Evolutionary conservation across 1,284 basidiomycete species (phyloP).

Genomic region (Irpex sp.): DNA sequence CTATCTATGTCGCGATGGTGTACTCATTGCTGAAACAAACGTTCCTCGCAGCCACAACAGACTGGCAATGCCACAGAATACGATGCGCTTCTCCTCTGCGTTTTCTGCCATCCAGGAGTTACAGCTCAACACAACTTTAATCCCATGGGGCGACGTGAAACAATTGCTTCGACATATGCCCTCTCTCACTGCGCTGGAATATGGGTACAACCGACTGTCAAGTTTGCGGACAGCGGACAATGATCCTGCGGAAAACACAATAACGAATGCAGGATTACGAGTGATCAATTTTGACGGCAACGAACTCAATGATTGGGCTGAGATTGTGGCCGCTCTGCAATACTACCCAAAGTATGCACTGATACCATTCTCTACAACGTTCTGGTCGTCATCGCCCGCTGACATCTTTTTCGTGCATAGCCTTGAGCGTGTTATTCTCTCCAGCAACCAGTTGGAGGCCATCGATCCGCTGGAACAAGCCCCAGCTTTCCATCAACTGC

Average conservation of each 20-base stretch:
- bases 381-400: conserved; percentile 8
- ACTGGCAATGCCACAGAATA: conserved; percentile 33
- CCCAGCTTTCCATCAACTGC: conserved; percentile 26
- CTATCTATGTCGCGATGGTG: not conserved
- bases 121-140: conserved; percentile 72
- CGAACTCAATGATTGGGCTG: conserved; percentile 55
- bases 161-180: conserved; percentile 55
- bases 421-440: conserved; percentile 65
- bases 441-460: conserved; percentile 58
- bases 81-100: conserved; percentile 32
- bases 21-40: conserved; percentile 12
- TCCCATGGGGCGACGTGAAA: conserved; percentile 69
- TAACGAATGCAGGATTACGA: conserved; percentile 31
- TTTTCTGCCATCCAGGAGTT: conserved; percentile 64
- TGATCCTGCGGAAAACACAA: conserved; percentile 2
- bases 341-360: conserved; percentile 48
- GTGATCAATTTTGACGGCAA: conserved; percentile 80
- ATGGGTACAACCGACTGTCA: conserved; percentile 72
- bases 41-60: conserved; percentile 52
- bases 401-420: conserved; percentile 28
- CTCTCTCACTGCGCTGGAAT: conserved; percentile 59
- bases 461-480: conserved; percentile 25
- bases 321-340: conserved; percentile 44
- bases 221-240: conserved; percentile 28
- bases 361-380: conserved; percentile 3